Evolutionary conservation across 2,329 filamentous ascomycete species (phyloP).

Genomic region (Clathrospora elynae): DNA sequence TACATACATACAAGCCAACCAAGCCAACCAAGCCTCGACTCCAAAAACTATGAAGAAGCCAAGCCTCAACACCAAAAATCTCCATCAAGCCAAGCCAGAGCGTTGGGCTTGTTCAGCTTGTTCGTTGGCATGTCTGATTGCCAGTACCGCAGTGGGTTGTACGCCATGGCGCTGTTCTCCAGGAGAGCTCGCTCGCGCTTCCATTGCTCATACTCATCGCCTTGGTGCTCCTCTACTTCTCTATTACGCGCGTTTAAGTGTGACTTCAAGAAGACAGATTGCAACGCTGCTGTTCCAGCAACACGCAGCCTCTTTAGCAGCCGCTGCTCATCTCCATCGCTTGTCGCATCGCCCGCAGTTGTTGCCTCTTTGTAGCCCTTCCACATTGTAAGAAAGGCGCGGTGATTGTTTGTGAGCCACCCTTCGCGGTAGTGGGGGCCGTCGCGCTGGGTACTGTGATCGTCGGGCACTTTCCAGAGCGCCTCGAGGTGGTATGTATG

Average conservation of each 20-base stretch:
- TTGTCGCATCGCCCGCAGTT: not conserved
- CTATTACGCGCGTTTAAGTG: not conserved
- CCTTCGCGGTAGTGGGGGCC: not conserved
- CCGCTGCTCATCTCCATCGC: not conserved
- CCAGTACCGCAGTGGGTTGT: conserved; percentile 4
- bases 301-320: not conserved
- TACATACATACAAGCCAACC: no score
- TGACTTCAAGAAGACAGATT: not conserved
- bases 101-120: no score
- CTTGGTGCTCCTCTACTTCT: not conserved
- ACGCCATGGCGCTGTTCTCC: not conserved
- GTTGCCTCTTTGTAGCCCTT: not conserved
- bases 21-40: no score
- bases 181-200: not conserved
- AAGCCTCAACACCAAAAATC: no score
- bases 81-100: no score
- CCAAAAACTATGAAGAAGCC: no score
- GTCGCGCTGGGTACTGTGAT: not conserved
- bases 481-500: conserved; percentile 2
- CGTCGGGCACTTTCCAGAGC: not conserved
- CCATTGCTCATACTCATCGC: not conserved
- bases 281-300: not conserved
- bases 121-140: no score
- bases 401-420: not conserved
- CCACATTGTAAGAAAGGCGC: not conserved